phyloP scores from a whole-genome alignment of 768 basidiomycete species.

The Mycena vulgaris region DNA sequence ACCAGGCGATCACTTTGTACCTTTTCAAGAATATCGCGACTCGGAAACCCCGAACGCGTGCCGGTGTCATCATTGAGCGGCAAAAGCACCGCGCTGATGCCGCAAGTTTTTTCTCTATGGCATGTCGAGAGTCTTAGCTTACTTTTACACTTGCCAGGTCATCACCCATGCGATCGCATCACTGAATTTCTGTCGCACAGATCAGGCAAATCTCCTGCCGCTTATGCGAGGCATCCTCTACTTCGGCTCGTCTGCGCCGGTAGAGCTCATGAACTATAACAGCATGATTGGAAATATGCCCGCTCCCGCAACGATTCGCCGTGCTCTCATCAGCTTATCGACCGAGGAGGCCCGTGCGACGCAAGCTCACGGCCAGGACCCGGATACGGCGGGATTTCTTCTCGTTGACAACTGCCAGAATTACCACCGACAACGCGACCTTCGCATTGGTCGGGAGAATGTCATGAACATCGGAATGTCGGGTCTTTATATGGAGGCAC shows the following conservation, averaged over 20 bases:
- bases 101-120: background rate
- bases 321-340: background rate
- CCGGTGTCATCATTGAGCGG: slow-evolving; percentile 1
- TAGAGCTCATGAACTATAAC: slow-evolving; percentile 36
- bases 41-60: slow-evolving; percentile 14
- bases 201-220: slow-evolving; percentile 41
- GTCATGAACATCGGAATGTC: slow-evolving; percentile 26
- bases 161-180: slow-evolving; percentile 29
- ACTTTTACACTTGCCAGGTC: background rate
- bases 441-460: slow-evolving; percentile 6
- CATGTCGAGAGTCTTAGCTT: background rate
- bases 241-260: slow-evolving; percentile 37
- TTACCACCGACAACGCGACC: background rate
- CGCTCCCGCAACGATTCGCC: background rate
- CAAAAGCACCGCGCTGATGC: background rate
- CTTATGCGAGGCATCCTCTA: slow-evolving; percentile 37
- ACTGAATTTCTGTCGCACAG: slow-evolving; percentile 34
- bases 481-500: slow-evolving; percentile 1
- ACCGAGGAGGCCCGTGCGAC: background rate
- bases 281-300: slow-evolving; percentile 18
- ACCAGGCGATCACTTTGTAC: background rate
- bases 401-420: slow-evolving; percentile 12
- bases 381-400: background rate
- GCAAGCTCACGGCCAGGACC: background rate
- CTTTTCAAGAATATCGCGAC: slow-evolving; percentile 1